Conservation (phyloP, 192 early-diverging fungal genomes). For the Coemansia sp. region DNA sequence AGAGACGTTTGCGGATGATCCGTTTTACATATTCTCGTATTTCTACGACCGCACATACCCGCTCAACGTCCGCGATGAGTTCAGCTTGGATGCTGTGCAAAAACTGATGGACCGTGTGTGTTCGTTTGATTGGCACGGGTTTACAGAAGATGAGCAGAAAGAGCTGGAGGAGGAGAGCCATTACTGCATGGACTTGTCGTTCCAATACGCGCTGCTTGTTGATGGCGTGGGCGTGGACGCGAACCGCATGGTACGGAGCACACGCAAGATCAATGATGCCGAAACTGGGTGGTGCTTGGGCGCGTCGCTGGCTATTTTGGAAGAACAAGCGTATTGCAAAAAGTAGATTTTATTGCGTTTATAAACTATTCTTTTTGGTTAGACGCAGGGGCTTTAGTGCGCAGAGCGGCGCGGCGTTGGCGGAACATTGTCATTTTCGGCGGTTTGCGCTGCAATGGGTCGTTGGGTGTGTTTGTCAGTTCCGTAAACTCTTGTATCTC, state of each 20-base stretch:
- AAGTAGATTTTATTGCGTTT: background rate
- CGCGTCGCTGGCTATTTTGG: slow-evolving; percentile 82
- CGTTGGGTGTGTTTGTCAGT: background rate
- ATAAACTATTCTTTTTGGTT: background rate
- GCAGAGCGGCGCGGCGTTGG: background rate
- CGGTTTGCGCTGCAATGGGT: background rate
- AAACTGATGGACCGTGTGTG: slow-evolving; percentile 71
- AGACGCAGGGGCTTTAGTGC: too few relatives aligned
- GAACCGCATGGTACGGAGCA: slow-evolving; percentile 68
- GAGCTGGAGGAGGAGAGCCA: slow-evolving; percentile 59
- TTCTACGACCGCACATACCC: slow-evolving; percentile 89
- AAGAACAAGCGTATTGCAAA: slow-evolving; percentile 52
- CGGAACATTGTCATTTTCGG: background rate
- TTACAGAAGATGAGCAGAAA: slow-evolving; percentile 56
- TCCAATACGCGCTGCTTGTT: slow-evolving; percentile 79
- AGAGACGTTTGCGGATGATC: slow-evolving; percentile 65
- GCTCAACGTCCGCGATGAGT: slow-evolving; percentile 68
- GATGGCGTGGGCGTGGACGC: slow-evolving; percentile 81
- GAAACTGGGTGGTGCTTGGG: slow-evolving; percentile 98
- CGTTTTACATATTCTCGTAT: slow-evolving; percentile 94
- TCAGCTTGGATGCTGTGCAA: slow-evolving; percentile 70
- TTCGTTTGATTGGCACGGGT: slow-evolving; percentile 46
- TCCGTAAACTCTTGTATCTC: background rate
- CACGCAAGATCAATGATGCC: slow-evolving; percentile 88
- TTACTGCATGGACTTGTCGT: slow-evolving; percentile 90